A percentile compares a stretch with the other conserved stretches of the same genome.
phyloP scores from a whole-genome alignment of 306 rosid genomes.

The Arachis hypogaea region DNA sequence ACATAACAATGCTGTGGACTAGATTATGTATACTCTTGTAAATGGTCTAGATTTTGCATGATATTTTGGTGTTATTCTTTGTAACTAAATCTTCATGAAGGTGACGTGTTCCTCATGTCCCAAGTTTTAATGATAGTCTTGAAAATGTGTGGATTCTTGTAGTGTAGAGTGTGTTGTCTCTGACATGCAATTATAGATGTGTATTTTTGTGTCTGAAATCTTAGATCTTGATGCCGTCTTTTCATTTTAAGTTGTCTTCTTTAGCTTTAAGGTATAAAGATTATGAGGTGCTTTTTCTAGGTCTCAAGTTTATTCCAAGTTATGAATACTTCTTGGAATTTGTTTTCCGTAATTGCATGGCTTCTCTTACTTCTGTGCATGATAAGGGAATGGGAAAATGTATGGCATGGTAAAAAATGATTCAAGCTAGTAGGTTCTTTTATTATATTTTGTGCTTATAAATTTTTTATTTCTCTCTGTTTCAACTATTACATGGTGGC shows the following conservation, averaged over 20 bases:
- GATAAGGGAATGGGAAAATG: conserved; percentile 14
- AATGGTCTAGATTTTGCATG: not conserved
- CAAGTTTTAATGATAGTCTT: not conserved
- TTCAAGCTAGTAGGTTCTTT: conserved; percentile 11
- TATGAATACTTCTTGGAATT: conserved; percentile 12
- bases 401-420: conserved; percentile 13
- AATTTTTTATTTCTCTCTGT: not conserved
- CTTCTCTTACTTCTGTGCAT: not conserved
- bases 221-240: conserved; percentile 21
- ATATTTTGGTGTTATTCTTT: not conserved
- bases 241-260: conserved; percentile 1
- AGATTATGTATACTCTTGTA: not conserved
- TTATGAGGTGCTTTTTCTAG: not conserved
- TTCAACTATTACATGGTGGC: conserved; percentile 17
- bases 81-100: conserved; percentile 15
- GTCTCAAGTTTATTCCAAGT: not conserved
- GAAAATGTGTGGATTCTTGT: conserved; percentile 10
- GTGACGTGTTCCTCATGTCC: conserved; percentile 3
- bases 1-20: not conserved
- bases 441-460: conserved; percentile 5
- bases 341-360: conserved; percentile 9
- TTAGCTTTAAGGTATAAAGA: not conserved
- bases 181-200: not conserved
- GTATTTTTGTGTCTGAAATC: not conserved
- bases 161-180: not conserved